Conservation (phyloP, 2,329 filamentous ascomycete genomes). For the Xylariaceae sp. region DNA sequence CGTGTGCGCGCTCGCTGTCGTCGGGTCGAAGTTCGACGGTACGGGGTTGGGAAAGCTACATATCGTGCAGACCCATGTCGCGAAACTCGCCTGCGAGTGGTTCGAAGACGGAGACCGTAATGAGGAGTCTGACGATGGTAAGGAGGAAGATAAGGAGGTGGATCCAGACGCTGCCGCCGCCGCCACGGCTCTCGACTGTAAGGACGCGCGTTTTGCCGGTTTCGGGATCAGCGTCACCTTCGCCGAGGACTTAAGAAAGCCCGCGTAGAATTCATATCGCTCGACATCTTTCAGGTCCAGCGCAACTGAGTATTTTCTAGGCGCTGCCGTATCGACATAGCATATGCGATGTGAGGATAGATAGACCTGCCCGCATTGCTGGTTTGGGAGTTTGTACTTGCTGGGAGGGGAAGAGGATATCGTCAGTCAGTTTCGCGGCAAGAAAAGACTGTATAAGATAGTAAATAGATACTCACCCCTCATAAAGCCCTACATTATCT, state of each 20-base stretch:
- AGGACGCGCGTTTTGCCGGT: conserved; percentile 59
- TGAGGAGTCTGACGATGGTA: conserved; percentile 25
- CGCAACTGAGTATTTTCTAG: conserved; percentile 76
- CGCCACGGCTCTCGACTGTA: conserved; percentile 49
- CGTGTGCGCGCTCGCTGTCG: conserved; percentile 71
- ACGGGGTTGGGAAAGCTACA: conserved; percentile 93
- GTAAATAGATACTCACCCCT: conserved; percentile 62
- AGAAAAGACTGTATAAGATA: neutral
- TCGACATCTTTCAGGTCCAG: conserved; percentile 90
- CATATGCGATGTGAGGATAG: conserved; percentile 92
- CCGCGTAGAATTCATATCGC: conserved; percentile 82
- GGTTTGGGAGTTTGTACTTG: conserved; percentile 90
- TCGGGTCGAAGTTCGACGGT: conserved; percentile 87
- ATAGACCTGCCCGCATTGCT: conserved; percentile 95
- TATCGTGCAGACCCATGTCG: conserved; percentile 93
- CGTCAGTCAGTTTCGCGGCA: neutral
- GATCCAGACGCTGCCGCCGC: conserved; percentile 42
- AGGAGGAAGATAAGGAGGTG: conserved; percentile 35
- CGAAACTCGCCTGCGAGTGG: conserved; percentile 49
- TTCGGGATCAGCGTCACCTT: conserved; percentile 91
- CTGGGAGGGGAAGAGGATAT: conserved; percentile 40
- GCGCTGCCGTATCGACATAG: conserved; percentile 86
- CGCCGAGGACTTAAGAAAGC: conserved; percentile 89
- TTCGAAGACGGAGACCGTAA: conserved; percentile 41
- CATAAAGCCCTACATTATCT: conserved; percentile 94